phyloP scores from a whole-genome alignment of 306 rosid genomes.

The Quercus wislizeni region DNA sequence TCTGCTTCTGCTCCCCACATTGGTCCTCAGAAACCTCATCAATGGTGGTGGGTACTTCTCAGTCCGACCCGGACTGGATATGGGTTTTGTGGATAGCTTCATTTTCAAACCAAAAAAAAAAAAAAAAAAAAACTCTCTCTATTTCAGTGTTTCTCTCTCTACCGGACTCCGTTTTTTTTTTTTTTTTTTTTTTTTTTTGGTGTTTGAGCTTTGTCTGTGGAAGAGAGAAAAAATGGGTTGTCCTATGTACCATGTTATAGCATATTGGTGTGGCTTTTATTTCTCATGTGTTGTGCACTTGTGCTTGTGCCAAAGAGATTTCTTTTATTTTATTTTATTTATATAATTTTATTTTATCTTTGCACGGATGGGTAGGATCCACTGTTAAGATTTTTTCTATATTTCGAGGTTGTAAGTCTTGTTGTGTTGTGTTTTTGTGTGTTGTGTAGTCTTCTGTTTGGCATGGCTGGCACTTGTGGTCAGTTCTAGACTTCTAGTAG shows the following conservation, averaged over 20 bases:
- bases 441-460: constrained; percentile 21
- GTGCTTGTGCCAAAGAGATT: not conserved
- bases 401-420: constrained; percentile 19
- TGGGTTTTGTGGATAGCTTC: constrained; percentile 63
- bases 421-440: too few species aligned
- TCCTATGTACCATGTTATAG: constrained; percentile 7
- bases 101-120: constrained; percentile 15
- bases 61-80: constrained; percentile 76
- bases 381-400: constrained; percentile 29
- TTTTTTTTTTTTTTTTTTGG: not conserved
- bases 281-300: not conserved
- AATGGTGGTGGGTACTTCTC: constrained; percentile 92
- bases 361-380: constrained; percentile 62
- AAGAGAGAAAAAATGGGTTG: constrained; percentile 8
- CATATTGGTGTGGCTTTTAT: constrained; percentile 3
- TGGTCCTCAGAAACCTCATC: constrained; percentile 77
- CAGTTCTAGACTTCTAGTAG: not conserved
- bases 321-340: not conserved
- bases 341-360: constrained; percentile 26
- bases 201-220: not conserved
- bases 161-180: not conserved
- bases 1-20: constrained; percentile 69
- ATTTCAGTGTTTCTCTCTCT: not conserved
- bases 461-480: constrained; percentile 10
- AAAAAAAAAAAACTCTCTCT: not conserved